Evolutionary conservation across 805 yeast genomes (phyloP), one percentile per base, ranked within the genome.

Genomic region (Wickerhamiella vanderwaltii): DNA sequence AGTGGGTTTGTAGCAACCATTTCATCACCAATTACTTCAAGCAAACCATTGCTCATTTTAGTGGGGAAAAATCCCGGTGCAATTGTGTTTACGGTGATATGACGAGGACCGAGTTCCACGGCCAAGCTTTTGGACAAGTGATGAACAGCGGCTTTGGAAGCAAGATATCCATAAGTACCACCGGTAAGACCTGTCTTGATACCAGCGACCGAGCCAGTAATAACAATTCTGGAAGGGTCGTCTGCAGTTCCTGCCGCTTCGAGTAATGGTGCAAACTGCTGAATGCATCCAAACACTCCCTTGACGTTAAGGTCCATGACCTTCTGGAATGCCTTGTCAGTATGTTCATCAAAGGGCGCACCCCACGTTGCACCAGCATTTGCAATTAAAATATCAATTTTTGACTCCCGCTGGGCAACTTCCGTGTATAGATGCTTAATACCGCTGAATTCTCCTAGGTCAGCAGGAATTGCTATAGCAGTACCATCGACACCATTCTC

Each of bases 291-390:
- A 61, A 76, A 80, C 20, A 80, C 85, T 12, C 85, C 81, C 44
- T 70, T 69, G 19, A 80, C 68, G 51, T 79, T 79, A 51, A 80
- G 67, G 37, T 67, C 69, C 54, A 78, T 55, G 5, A 80, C 79
- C 56, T 78, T 78, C 49, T 68, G 72, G 49, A 79, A 57, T 1
- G 82, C 84, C 3, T 60, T 46, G 22, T 73, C 73, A 3, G 83
- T 74, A 53, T 80, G 86, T 9, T 62, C 60, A 29, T 66, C 75
- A 37, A 80, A 58, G 9, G 72, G 72, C 1, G 74, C 77, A 15
- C 86, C 87, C 87, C 87, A 79, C 11, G 79, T 61, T 6, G 86
- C 85, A 23, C 88, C 88, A 5, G 88, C 87, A 52, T 79, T 80
- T 37, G 86, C 83, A 51, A 77, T 66, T 47, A 79, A 65, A 46